A percentile compares a stretch with the other conserved stretches of the same genome.
These are phyloP conservation scores for Phialophora macrospora DNA, from an alignment of 2,329 filamentous ascomycete genomes.

Conservation along the genomic window DNA sequence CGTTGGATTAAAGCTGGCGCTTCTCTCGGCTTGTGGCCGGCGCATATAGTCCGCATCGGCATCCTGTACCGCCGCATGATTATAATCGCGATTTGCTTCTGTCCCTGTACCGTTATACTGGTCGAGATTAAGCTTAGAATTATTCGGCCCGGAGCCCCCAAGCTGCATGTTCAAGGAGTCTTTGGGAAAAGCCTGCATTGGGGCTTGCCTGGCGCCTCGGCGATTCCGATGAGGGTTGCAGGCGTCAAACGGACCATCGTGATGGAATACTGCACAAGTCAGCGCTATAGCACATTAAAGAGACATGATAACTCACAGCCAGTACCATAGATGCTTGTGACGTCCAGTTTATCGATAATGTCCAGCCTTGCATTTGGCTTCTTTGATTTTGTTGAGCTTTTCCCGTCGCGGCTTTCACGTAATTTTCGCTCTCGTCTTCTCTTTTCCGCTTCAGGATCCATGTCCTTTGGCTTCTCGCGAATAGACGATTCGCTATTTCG, in stretches of 20 bases:
- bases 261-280: conserved; percentile 77
- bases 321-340: conserved; percentile 92
- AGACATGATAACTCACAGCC: conserved; percentile 68
- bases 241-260: conserved; percentile 96
- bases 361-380: conserved; percentile 62
- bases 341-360: conserved; percentile 94
- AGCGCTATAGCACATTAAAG: conserved; percentile 12
- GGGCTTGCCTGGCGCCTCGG: conserved; percentile 78
- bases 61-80: conserved; percentile 51
- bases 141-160: conserved; percentile 83
- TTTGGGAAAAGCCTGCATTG: conserved; percentile 95
- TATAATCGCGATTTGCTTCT: conserved; percentile 87
- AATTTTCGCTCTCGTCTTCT: conserved; percentile 55
- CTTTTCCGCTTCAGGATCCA: conserved; percentile 57
- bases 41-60: conserved; percentile 46
- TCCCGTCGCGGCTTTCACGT: conserved; percentile 46
- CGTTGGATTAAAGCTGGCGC: conserved; percentile 67
- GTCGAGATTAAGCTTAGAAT: conserved; percentile 79
- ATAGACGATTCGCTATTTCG: conserved; percentile 69
- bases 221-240: conserved; percentile 93
- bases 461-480: conserved; percentile 56
- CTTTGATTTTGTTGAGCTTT: conserved; percentile 47
- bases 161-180: conserved; percentile 91
- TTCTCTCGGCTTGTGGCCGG: conserved; percentile 45
- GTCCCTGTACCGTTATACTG: conserved; percentile 83